Evolutionary conservation across 2,329 filamentous ascomycete genomes (phyloP).

Genomic region (Botrytis galanthina): DNA sequence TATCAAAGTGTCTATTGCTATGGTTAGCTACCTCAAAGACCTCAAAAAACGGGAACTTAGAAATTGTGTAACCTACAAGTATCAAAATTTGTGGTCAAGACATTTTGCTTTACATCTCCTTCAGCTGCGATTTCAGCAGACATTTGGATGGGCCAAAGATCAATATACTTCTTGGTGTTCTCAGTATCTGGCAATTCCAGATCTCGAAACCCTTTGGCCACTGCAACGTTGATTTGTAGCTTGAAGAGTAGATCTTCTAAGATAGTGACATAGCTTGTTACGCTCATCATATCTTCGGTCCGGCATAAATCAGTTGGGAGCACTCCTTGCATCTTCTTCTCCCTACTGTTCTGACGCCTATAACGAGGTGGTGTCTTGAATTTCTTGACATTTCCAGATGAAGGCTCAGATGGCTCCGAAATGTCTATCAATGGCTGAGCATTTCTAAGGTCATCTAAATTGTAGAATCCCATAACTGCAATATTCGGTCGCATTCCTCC

Average conservation of each 20-base stretch:
- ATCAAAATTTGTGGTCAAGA: constrained; percentile 86
- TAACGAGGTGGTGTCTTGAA: constrained; percentile 31
- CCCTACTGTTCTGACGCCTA: constrained; percentile 53
- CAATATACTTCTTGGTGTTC: constrained; percentile 74
- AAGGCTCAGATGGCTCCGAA: constrained; percentile 46
- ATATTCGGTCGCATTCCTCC: constrained; percentile 90
- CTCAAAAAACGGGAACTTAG: background rate
- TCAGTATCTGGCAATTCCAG: constrained; percentile 65
- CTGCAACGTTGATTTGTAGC: constrained; percentile 78
- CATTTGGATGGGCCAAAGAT: constrained; percentile 93
- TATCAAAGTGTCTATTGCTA: constrained; percentile 67
- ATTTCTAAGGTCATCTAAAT: constrained; percentile 70
- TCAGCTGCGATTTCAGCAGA: constrained; percentile 75
- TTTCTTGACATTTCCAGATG: constrained; percentile 32
- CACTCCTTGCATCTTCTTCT: constrained; percentile 54
- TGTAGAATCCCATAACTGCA: constrained; percentile 76
- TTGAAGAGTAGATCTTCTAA: constrained; percentile 77
- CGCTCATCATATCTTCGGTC: constrained; percentile 65
- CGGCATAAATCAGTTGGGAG: constrained; percentile 69
- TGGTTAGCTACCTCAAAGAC: constrained; percentile 22
- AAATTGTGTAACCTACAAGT: constrained; percentile 59
- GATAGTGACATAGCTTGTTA: constrained; percentile 75
- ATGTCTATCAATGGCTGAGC: constrained; percentile 57
- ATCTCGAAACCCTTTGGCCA: constrained; percentile 76
- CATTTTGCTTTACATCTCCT: constrained; percentile 58